A percentile compares a stretch with the other conserved stretches of the same genome.
Evolutionary conservation across 495 filamentous ascomycete species (phyloP).

Genomic region (Daldinia grandis): DNA sequence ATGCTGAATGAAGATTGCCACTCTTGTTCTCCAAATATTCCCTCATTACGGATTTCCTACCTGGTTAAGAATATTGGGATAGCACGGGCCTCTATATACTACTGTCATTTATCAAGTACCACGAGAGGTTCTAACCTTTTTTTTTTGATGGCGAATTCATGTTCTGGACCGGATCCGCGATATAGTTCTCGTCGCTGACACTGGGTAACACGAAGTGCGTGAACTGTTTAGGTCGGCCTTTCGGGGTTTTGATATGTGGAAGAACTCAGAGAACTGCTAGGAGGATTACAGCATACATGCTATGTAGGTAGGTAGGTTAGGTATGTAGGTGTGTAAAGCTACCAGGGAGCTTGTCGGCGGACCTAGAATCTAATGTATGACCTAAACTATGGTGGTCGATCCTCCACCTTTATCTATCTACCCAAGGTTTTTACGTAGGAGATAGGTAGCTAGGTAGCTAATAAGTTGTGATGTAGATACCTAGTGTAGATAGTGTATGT

Average conservation of each 20-base stretch:
- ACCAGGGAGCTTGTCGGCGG: neutral
- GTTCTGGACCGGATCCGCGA: conserved; percentile 35
- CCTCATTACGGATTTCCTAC: conserved; percentile 35
- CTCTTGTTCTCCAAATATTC: conserved; percentile 25
- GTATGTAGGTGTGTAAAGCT: neutral
- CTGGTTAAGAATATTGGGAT: conserved; percentile 35
- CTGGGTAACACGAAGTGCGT: conserved; percentile 1
- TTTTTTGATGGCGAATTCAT: conserved; percentile 25
- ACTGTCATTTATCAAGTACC: conserved; percentile 39
- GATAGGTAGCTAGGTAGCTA: conserved; percentile 8
- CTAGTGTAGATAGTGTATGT: neutral
- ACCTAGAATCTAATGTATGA: too few relatives aligned
- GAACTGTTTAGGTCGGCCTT: neutral
- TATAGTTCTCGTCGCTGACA: conserved; percentile 7
- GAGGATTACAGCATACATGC: neutral
- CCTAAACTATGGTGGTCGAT: conserved; percentile 2
- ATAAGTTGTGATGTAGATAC: neutral
- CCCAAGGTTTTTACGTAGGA: neutral
- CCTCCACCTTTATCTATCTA: conserved; percentile 2
- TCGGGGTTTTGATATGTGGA: neutral
- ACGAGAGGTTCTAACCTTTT: conserved; percentile 29
- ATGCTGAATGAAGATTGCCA: conserved; percentile 22
- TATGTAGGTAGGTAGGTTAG: too few relatives aligned
- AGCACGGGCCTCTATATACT: conserved; percentile 36
- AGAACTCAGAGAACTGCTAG: neutral